A percentile compares a stretch with the other conserved stretches of the same genome.
phyloP scores from a whole-genome alignment of 352 stramenopile genomes.

The Pythium folliculosum region DNA sequence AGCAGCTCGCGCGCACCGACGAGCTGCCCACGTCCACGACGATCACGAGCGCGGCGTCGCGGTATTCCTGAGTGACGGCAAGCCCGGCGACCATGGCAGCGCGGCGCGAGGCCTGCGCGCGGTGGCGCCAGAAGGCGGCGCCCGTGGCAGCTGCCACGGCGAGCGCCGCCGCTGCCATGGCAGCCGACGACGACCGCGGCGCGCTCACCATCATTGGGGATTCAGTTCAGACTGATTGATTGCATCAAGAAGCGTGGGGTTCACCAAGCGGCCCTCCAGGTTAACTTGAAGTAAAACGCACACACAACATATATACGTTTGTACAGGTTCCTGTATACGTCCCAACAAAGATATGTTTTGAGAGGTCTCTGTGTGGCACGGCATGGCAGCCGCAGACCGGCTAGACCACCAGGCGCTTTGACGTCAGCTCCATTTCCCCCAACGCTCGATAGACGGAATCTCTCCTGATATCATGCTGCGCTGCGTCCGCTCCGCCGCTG shows the following conservation, averaged over 20 bases:
- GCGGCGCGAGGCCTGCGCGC: constrained; percentile 24
- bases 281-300: constrained; percentile 9
- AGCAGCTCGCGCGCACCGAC: constrained; percentile 90
- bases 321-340: no score
- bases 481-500: constrained; percentile 21
- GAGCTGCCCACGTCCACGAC: constrained; percentile 93
- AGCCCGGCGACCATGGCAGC: constrained; percentile 35
- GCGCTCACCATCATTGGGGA: constrained; percentile 24
- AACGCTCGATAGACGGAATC: not conserved
- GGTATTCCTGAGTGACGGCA: constrained; percentile 43
- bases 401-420: no score
- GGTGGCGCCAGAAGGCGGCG: constrained; percentile 19
- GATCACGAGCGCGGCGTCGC: constrained; percentile 53
- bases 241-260: not conserved
- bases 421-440: not conserved
- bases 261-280: no score
- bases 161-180: constrained; percentile 13
- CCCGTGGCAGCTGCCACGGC: constrained; percentile 4
- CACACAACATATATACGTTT: no score
- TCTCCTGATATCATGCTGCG: constrained; percentile 16
- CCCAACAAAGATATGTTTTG: constrained; percentile 11
- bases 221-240: not conserved
- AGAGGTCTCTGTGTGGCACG: not conserved
- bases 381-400: not conserved
- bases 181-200: constrained; percentile 23